phyloP scores from a whole-genome alignment of 768 basidiomycete species.

The Lactarius vividus region DNA sequence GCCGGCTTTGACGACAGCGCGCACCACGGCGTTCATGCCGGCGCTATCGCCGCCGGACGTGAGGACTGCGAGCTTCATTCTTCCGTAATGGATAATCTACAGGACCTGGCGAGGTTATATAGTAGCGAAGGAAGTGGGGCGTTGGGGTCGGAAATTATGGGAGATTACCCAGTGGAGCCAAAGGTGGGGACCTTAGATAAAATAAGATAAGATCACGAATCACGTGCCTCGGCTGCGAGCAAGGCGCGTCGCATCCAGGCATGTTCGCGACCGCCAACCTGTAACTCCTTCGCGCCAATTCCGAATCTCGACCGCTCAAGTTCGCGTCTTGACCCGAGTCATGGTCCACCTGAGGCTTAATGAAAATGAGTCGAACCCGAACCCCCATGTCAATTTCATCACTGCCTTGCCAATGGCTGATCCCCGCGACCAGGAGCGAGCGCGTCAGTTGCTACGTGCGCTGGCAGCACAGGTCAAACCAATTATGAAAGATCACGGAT shows the following conservation, averaged over 20 bases:
- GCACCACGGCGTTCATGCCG: slow-evolving; percentile 95
- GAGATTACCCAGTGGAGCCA: background rate
- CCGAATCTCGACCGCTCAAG: slow-evolving; percentile 1
- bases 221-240: background rate
- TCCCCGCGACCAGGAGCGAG: slow-evolving; percentile 52
- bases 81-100: slow-evolving; percentile 1
- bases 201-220: slow-evolving; percentile 17
- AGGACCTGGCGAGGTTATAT: slow-evolving; percentile 7
- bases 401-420: slow-evolving; percentile 48
- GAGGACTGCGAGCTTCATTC: slow-evolving; percentile 89
- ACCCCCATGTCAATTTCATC: slow-evolving; percentile 76
- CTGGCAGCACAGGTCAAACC: slow-evolving; percentile 82
- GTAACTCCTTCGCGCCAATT: background rate
- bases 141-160: slow-evolving; percentile 22
- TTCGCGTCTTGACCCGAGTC: slow-evolving; percentile 5
- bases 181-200: background rate
- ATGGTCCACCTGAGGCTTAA: slow-evolving; percentile 80
- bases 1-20: slow-evolving; percentile 88
- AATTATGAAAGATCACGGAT: slow-evolving; percentile 77
- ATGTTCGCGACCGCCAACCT: background rate
- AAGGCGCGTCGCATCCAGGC: slow-evolving; percentile 1
- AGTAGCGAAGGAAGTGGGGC: background rate
- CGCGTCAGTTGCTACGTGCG: slow-evolving; percentile 69
- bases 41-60: slow-evolving; percentile 98
- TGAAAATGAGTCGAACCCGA: slow-evolving; percentile 67